Base-by-base conservation (phyloP, 225 moss, liverwort and hornwort species). In the Ulota crispa region DNA sequence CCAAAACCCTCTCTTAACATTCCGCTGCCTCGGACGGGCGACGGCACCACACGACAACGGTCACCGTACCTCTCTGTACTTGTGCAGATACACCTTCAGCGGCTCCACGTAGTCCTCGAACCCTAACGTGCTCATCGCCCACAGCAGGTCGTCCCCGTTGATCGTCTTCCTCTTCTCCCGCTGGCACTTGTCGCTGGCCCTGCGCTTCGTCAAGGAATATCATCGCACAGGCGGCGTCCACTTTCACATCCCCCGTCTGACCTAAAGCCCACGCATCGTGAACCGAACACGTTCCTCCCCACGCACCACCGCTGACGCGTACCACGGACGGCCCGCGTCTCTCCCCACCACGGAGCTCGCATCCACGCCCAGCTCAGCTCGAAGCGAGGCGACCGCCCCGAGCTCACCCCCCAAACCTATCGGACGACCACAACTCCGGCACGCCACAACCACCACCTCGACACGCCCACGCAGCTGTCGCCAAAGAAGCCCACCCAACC, bases 101-200 rank as follows among this genome's bases (percentile, higher is more conserved):
- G 97, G 97, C 83, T 97, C 97, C 55, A 95, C 95, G 57, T 97
- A 95, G 78, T 97, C 97, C 57, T 97, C 97, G 37, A 97, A 97
- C 88, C 97, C 97, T 89, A 97, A 83, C 20, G 97, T 97, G 84
- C 97, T 97, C 97, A 97, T 97, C n/a, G 97, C 97, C 97, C 97
- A 97, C 3, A 97, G 83, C 26, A 97, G 76, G 80, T 97, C 97
- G 56, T 97, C 97, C 12, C 97, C 97, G 50, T 97, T 97, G 54
- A 97, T 97, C 1, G 97, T 97, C 81, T 95, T 97, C 4, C 95
- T 82, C 83, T 95, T 97, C 36, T 97, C 95, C 20, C 97, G 80
- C 81, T 97, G 97, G 78, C 97, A 97, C 85, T 97, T 97, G 72
- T 97, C 97, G 81, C 95, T 95, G 20, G 97, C 97, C 89, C 95